Conservation (phyloP, 257 asterid genomes). For the Ocimum tenuiflorum region DNA sequence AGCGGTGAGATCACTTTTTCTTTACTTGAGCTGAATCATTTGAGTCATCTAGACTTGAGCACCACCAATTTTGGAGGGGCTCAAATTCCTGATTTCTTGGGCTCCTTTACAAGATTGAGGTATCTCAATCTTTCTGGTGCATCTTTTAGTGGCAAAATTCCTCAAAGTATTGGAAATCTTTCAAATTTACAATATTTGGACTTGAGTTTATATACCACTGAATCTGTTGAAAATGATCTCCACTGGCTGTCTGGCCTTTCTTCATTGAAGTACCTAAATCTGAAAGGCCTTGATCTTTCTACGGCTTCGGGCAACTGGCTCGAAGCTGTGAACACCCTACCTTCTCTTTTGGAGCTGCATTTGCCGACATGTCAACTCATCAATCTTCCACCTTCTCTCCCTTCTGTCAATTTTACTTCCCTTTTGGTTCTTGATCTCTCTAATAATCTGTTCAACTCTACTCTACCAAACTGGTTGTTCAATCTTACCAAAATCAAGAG, state of each 20-base stretch:
- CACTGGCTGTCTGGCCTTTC: conserved; percentile 24
- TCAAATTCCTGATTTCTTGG: conserved; percentile 27
- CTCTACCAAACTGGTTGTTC: conserved; percentile 29
- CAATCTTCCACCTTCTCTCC: conserved; percentile 25
- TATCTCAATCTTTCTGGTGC: conserved; percentile 34
- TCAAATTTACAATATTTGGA: conserved; percentile 25
- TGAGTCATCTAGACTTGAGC: conserved; percentile 35
- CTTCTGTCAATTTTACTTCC: conserved; percentile 26
- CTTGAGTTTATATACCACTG: conserved; percentile 11
- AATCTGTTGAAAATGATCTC: conserved; percentile 16
- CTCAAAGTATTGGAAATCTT: conserved; percentile 23
- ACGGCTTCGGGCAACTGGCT: conserved; percentile 25
- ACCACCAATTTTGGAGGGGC: conserved; percentile 31
- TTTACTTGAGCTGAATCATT: conserved; percentile 18
- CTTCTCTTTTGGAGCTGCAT: conserved; percentile 29
- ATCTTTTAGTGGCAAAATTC: conserved; percentile 26
- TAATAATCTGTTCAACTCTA: conserved; percentile 22
- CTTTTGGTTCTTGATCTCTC: conserved; percentile 30
- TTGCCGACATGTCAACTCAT: conserved; percentile 26
- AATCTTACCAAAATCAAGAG: conserved; percentile 18
- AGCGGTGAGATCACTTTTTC: conserved; percentile 29
- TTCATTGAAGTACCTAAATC: conserved; percentile 22
- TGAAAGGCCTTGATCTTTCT: conserved; percentile 23
- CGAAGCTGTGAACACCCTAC: conserved; percentile 14
- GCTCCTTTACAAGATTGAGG: conserved; percentile 18